These are phyloP conservation scores for Lavandula angustifolia DNA, from an alignment of 257 asterid genomes.

Conservation along the genomic window DNA sequence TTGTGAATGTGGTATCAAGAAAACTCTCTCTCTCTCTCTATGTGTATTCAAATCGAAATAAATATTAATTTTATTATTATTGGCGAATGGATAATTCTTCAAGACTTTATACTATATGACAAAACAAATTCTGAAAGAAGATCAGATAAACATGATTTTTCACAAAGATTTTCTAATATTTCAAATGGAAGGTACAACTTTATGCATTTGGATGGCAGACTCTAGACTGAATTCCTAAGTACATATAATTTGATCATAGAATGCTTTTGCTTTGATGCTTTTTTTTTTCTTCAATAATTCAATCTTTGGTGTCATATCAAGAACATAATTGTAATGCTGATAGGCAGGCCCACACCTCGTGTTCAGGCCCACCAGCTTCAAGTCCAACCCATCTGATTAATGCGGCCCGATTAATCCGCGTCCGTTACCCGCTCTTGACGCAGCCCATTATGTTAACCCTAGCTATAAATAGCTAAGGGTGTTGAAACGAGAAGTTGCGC, in stretches of 20 bases:
- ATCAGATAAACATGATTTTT: neutral
- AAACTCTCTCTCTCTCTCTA: neutral
- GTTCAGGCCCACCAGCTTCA: no score
- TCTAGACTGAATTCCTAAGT: neutral
- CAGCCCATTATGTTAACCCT: no score
- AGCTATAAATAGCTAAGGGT: no score
- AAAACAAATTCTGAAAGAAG: neutral
- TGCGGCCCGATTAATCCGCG: no score
- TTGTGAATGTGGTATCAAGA: constrained; percentile 4
- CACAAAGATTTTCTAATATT: neutral
- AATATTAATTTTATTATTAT: neutral
- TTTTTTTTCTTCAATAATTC: constrained; percentile 11
- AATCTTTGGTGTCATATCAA: constrained; percentile 34
- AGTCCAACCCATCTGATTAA: no score
- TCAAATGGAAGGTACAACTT: constrained; percentile 10
- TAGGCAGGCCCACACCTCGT: neutral
- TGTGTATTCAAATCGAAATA: neutral
- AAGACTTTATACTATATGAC: neutral
- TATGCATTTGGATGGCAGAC: constrained; percentile 12
- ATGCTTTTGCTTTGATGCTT: constrained; percentile 14
- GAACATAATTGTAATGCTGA: no score
- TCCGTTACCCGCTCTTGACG: no score
- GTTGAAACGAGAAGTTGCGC: no score
- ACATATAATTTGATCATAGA: constrained; percentile 21
- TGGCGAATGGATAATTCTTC: neutral